These are phyloP conservation scores for Penicillium desertorum DNA, from an alignment of 495 filamentous ascomycete species.

Conservation along the genomic window DNA sequence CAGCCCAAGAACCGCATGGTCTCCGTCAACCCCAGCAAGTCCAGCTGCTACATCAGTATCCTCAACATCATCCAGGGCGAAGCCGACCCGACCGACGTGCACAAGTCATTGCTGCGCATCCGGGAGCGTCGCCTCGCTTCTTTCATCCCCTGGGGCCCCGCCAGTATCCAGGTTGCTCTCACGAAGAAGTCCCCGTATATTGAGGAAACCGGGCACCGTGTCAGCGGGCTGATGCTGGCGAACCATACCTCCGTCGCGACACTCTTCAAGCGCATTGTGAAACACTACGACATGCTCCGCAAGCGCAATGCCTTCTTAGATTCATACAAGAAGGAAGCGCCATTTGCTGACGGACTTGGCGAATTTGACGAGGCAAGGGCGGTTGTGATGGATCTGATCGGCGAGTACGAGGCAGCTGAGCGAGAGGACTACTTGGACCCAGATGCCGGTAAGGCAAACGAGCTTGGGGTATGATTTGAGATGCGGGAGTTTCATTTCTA, in stretches of 20 bases:
- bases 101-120: conserved; percentile 96
- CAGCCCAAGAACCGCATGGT: conserved; percentile 99
- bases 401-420: conserved; percentile 95
- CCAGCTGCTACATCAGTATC: conserved; percentile 98
- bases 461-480: conserved; percentile 32
- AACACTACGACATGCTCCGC: conserved; percentile 85
- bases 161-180: conserved; percentile 93
- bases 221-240: conserved; percentile 94
- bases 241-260: conserved; percentile 98
- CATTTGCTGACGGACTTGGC: conserved; percentile 83
- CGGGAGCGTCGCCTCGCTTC: conserved; percentile 90
- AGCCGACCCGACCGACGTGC: conserved; percentile 93
- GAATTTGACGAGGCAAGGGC: conserved; percentile 94
- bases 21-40: conserved; percentile 89
- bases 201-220: conserved; percentile 71
- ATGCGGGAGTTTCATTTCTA: neutral
- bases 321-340: conserved; percentile 88
- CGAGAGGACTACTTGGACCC: conserved; percentile 80
- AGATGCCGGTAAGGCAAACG: conserved; percentile 54
- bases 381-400: conserved; percentile 82
- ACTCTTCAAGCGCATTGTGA: conserved; percentile 88
- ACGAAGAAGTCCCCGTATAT: conserved; percentile 97
- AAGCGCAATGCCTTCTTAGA: conserved; percentile 97
- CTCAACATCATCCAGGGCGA: conserved; percentile 98
- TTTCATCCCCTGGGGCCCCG: conserved; percentile 99